A percentile compares a stretch with the other conserved stretches of the same genome.
These are phyloP conservation scores for Kwoniella bestiolae DNA, from an alignment of 768 basidiomycete genomes.

Conservation along the genomic window DNA sequence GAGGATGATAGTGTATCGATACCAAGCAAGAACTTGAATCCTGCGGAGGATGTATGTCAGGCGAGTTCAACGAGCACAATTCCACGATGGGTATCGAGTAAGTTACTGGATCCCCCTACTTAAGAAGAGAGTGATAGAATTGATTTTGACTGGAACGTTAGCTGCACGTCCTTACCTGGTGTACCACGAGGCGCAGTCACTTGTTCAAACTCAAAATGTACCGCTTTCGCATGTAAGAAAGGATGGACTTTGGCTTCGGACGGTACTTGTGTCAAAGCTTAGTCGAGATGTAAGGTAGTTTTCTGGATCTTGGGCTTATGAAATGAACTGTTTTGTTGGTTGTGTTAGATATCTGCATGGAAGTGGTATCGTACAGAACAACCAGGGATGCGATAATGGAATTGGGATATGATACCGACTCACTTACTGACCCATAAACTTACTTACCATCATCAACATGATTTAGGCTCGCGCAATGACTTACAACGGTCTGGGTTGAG, in stretches of 20 bases:
- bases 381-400: no score
- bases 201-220: constrained; percentile 18
- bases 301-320: no score
- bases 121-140: not conserved
- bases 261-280: constrained; percentile 8
- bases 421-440: no score
- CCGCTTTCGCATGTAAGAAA: constrained; percentile 19
- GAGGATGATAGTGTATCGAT: constrained; percentile 23
- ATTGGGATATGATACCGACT: no score
- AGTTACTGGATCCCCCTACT: not conserved
- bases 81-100: constrained; percentile 6
- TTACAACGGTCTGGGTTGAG: no score
- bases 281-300: no score
- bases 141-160: not conserved
- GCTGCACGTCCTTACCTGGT: constrained; percentile 25
- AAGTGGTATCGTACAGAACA: no score
- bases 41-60: constrained; percentile 8
- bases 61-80: constrained; percentile 1
- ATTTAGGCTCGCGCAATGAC: no score
- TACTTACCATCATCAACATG: no score
- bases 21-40: constrained; percentile 11
- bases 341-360: not conserved
- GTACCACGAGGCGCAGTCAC: constrained; percentile 24
- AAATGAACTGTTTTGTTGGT: not conserved
- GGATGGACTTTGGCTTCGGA: constrained; percentile 17